Base-by-base conservation (phyloP, 176 grass and related monocot genomes). In the Typha latifolia region DNA sequence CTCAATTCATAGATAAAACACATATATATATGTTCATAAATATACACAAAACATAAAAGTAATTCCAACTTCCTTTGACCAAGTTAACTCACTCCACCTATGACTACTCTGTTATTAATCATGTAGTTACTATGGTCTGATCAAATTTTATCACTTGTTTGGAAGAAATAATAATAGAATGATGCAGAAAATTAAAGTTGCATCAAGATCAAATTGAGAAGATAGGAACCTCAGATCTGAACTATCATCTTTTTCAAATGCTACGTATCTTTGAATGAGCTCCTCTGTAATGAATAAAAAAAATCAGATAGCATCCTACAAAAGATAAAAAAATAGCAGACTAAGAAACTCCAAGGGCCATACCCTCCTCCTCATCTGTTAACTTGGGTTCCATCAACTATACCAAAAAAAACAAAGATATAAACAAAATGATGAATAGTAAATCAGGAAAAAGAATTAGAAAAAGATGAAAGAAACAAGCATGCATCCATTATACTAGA, bases 311-410 rank as follows among this genome's bases (percentile, higher is more conserved):
- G 84, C 74, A 73, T 0, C 47, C 5, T 48, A 22, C 10, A 50
- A 65, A 52, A 13, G 34, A 65, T 50, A 48, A 82, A 23, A 69
- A 66, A 59, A 51, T 76, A 81, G 32, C 66, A 71, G 66, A 27
- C 0, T 16, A 64, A 32, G 61, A 69, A 48, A 23, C 15, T 74
- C 23, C 21, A 78, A 20, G 27, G 69, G 43, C 20, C 12, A 80
- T 80, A 96, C 92, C 92, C 89, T 96, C 79, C 74, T 91, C 82
- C 62, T 82, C 80, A 82, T 96, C 91, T 32, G 82, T 79, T 79
- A 91, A 77, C 22, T 91, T 87, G 51, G 77, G 82, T 65, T 96
- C 93, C 50, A 70, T 91, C 75, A 96, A 79, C 88, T 96, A 53
- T 65, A 79, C 21, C 3, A 66, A 49, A 62, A 74, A 49, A 74